Base-by-base conservation (phyloP, 768 basidiomycete species). In the Cubamyces lactineus region DNA sequence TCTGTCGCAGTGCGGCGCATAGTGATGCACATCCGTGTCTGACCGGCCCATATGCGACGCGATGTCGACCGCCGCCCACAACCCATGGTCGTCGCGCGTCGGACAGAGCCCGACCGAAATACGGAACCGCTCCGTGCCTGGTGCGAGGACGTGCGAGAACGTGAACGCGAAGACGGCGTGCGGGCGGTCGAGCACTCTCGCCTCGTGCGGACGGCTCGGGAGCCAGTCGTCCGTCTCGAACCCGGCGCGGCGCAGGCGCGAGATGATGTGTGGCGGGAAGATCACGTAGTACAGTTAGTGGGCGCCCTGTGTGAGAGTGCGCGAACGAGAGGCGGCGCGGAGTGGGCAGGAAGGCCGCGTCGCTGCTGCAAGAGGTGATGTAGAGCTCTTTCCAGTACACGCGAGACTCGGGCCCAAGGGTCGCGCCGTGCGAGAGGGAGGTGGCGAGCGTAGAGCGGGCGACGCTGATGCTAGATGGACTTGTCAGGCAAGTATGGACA, bases 61-160 rank as follows among this genome's bases (percentile, higher is more conserved):
- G 53, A 54, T 42, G 24, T 54, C 53, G 17, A 54, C 53, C n/a
- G 53, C 53, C 16, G 24, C 53, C 40, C 53, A 54, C 23, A 54
- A 41, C 11, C 41, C 53, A 3, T 54, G 41, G 41, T 41, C 53
- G 17, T 21, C 24, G 24, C 41, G 41, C 41, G 53, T 53, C 38
- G 38, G 51, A 19, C 51, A 53, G 19, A 53, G 51, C 12, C 51
- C 51, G 19, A 53, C 51, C 12, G 39, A 53, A 21, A 53, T 53
- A 9, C 51, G n/a, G 13, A 53, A 53, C 5, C 16, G 28, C 16
- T 51, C 50, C n/a, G 38, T 30, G 15, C 50, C 50, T 3, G 50
- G 50, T n/a, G 50, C 50, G 50, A 38, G 50, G 30, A 19, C 30
- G n/a, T 51, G 50, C 50, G 50, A 38, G 50, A 51, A 51, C 30